Evolutionary conservation across 345 rosid genomes (phyloP).

Genomic region (Excoecaria cochinchinensis): DNA sequence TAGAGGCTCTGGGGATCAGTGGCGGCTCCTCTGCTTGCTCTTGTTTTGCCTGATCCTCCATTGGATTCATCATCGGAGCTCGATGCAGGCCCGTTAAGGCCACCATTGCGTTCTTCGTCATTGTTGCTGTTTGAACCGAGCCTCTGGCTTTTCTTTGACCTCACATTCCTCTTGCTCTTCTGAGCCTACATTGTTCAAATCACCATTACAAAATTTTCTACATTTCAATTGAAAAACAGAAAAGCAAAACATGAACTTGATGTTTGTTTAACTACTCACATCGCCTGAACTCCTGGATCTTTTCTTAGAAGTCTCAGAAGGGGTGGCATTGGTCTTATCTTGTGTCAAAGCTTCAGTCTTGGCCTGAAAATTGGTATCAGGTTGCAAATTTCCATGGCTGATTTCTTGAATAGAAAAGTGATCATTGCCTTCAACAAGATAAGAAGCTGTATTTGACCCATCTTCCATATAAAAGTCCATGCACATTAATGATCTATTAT

Average conservation of each 20-base stretch:
- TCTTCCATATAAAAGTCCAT: slow-evolving; percentile 46
- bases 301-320: slow-evolving; percentile 48
- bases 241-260: no score
- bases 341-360: slow-evolving; percentile 20
- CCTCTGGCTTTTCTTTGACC: slow-evolving; percentile 41
- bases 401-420: slow-evolving; percentile 31
- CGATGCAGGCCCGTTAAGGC: slow-evolving; percentile 29
- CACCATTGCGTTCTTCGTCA: slow-evolving; percentile 40
- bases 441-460: slow-evolving; percentile 36
- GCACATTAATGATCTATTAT: slow-evolving; percentile 23
- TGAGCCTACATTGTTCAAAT: slow-evolving; percentile 27
- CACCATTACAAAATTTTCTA: background rate
- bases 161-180: slow-evolving; percentile 43
- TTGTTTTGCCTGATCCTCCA: slow-evolving; percentile 51
- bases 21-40: slow-evolving; percentile 76
- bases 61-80: slow-evolving; percentile 45
- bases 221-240: no score
- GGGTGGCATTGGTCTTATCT: slow-evolving; percentile 28
- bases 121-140: slow-evolving; percentile 23
- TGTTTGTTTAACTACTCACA: slow-evolving; percentile 37
- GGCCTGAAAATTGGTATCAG: slow-evolving; percentile 21
- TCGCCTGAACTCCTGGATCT: slow-evolving; percentile 44
- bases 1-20: slow-evolving; percentile 84
- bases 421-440: slow-evolving; percentile 40
- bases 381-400: slow-evolving; percentile 36